Base-by-base conservation (phyloP, 1,284 basidiomycete species). In the Cutaneotrichosporon cutaneum region DNA sequence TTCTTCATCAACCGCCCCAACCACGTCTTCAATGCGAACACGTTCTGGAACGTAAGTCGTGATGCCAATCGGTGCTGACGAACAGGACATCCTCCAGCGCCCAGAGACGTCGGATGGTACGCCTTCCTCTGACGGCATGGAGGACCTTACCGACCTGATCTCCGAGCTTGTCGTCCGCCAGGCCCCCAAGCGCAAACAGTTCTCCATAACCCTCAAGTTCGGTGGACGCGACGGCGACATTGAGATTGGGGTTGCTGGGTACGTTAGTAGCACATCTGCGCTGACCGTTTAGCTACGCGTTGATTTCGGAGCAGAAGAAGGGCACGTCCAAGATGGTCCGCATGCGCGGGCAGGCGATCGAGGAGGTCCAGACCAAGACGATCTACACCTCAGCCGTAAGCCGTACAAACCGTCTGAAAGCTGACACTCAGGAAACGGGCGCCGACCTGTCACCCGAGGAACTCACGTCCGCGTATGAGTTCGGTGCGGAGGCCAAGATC, bases 161-260 rank as follows among this genome's bases (percentile, higher is more conserved):
- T 69, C 72, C 22, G 76, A 93, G 72, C 88, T 94, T 85, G 86
- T 87, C 24, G 88, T 92, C 68, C 87, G 87, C 54, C 90, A 95
- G 76, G 87, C 89, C 10, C 88, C 90, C 0, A 99, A 97, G 75
- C 86, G 94, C n/a, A 85, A 90, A 0, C 81, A 88, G 14, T 97
- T 94, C 78, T 90, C 84, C 67, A 82, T 95, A 36, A 88, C 90
- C 2, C 85, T 99, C 58, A 84, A 88, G 66, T 82, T 99, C 30
- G 92, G 86, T 1, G 76, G 77, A 0, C 71, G 72, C 42, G 70
- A 75, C 2, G 83, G 89, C 16, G 90, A 85, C 2, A 87, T 97
- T 64, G 85, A 86, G 18, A 94, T 99, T 64, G 92, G 93, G 3
- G 83, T 98, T 54, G 93, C 93, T 75, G 96, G 94, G 88, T 94